A percentile compares a stretch with the other conserved stretches of the same genome.
Conservation (phyloP, 768 basidiomycete species). For the Tricholoma terreum region DNA sequence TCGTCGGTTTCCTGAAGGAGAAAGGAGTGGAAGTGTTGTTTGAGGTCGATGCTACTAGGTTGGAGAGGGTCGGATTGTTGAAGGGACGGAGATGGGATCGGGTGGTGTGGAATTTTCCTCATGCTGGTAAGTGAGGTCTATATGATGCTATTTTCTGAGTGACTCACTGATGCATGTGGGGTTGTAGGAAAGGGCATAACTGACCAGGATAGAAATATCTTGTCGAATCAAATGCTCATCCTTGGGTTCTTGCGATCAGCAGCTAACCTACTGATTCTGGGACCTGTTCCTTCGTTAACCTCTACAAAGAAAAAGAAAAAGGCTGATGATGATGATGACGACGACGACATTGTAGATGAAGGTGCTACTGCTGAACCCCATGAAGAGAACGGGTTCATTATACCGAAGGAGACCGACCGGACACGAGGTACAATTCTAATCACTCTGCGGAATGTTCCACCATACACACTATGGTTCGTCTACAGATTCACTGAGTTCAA, state of each 20-base stretch:
- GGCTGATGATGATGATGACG: constrained; percentile 41
- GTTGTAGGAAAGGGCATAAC: constrained; percentile 78
- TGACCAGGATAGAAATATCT: constrained; percentile 90
- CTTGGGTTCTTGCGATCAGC: constrained; percentile 80
- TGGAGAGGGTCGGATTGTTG: constrained; percentile 57
- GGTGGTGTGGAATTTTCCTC: constrained; percentile 95
- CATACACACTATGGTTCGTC: constrained; percentile 83
- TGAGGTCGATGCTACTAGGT: constrained; percentile 75
- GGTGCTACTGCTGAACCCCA: constrained; percentile 29
- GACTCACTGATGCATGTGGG: constrained; percentile 1
- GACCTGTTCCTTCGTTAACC: constrained; percentile 46
- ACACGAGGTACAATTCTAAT: constrained; percentile 76
- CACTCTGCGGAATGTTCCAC: constrained; percentile 80
- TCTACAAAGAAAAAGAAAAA: constrained; percentile 44
- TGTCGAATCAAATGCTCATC: constrained; percentile 82
- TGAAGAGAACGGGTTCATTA: constrained; percentile 14
- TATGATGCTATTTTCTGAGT: background rate
- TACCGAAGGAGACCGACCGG: constrained; percentile 13
- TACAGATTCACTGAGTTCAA: background rate
- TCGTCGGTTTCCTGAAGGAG: constrained; percentile 50
- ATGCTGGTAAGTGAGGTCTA: constrained; percentile 63
- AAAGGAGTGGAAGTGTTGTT: constrained; percentile 74
- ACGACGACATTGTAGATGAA: constrained; percentile 22
- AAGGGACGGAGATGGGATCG: constrained; percentile 70
- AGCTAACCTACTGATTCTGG: constrained; percentile 54